These are phyloP conservation scores for Pilobolus umbonatus DNA, from an alignment of 192 early-diverging fungal genomes.

Conservation along the genomic window DNA sequence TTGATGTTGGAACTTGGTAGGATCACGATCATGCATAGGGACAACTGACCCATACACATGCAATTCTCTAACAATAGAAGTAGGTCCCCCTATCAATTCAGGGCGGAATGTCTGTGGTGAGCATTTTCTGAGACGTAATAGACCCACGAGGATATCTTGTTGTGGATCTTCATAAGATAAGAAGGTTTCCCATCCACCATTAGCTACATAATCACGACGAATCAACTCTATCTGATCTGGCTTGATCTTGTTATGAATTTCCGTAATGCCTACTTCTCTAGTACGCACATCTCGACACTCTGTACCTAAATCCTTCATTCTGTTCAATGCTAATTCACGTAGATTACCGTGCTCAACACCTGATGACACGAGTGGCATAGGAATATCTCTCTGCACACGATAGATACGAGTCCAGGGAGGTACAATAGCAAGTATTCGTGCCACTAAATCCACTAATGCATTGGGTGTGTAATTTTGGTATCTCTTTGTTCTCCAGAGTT, in stretches of 20 bases:
- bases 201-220: slow-evolving; percentile 96
- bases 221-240: slow-evolving; percentile 95
- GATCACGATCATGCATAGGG: slow-evolving; percentile 92
- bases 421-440: slow-evolving; percentile 90
- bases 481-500: slow-evolving; percentile 96
- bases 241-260: slow-evolving; percentile 93
- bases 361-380: slow-evolving; percentile 98
- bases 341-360: slow-evolving; percentile 99
- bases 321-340: slow-evolving; percentile 88
- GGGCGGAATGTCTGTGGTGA: slow-evolving; percentile 80
- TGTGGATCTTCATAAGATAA: slow-evolving; percentile 97
- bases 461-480: slow-evolving; percentile 98
- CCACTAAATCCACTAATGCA: slow-evolving; percentile 92
- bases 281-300: slow-evolving; percentile 97
- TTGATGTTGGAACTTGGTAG: slow-evolving; percentile 99
- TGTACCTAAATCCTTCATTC: slow-evolving; percentile 96
- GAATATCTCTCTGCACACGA: slow-evolving; percentile 98
- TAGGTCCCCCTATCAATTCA: slow-evolving; percentile 80
- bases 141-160: slow-evolving; percentile 93
- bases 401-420: slow-evolving; percentile 99
- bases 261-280: slow-evolving; percentile 96
- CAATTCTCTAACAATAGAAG: slow-evolving; percentile 93
- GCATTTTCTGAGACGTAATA: slow-evolving; percentile 94
- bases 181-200: slow-evolving; percentile 99
- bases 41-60: slow-evolving; percentile 98